Conservation (phyloP, 768 basidiomycete genomes). For the Ramaria sp. region DNA sequence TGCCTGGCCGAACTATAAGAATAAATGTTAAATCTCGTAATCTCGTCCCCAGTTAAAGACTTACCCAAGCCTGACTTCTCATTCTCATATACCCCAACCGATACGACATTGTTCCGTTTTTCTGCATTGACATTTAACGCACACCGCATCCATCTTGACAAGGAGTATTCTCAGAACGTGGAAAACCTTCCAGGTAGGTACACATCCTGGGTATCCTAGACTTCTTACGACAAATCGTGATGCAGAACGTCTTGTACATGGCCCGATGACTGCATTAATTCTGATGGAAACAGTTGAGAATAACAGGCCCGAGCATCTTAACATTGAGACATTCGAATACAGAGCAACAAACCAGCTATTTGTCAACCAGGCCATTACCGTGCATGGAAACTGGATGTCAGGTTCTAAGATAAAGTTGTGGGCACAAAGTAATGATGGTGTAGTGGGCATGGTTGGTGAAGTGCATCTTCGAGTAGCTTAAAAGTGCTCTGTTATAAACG, state of each 20-base stretch:
- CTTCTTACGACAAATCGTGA: constrained; percentile 3
- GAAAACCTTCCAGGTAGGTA: constrained; percentile 65
- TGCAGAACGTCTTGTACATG: constrained; percentile 75
- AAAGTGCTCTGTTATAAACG: not conserved
- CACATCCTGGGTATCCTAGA: not conserved
- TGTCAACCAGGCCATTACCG: constrained; percentile 15
- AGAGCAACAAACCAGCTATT: constrained; percentile 45
- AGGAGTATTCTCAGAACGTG: constrained; percentile 49
- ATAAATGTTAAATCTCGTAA: not conserved
- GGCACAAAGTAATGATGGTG: constrained; percentile 46
- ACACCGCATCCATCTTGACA: constrained; percentile 77
- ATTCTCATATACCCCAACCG: constrained; percentile 54
- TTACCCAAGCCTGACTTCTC: constrained; percentile 38
- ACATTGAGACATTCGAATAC: constrained; percentile 51
- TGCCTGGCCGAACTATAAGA: too few species aligned
- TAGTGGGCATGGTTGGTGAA: constrained; percentile 59
- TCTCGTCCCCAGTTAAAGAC: constrained; percentile 33
- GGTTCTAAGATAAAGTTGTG: constrained; percentile 36
- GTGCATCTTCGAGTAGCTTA: constrained; percentile 16
- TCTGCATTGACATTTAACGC: constrained; percentile 82
- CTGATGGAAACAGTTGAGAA: constrained; percentile 52
- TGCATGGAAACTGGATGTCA: constrained; percentile 28
- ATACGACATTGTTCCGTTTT: constrained; percentile 73
- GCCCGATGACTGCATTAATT: constrained; percentile 73
- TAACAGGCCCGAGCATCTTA: constrained; percentile 32